Base-by-base conservation (phyloP, 2,329 filamentous ascomycete species). In the Hypoxylon sp. region DNA sequence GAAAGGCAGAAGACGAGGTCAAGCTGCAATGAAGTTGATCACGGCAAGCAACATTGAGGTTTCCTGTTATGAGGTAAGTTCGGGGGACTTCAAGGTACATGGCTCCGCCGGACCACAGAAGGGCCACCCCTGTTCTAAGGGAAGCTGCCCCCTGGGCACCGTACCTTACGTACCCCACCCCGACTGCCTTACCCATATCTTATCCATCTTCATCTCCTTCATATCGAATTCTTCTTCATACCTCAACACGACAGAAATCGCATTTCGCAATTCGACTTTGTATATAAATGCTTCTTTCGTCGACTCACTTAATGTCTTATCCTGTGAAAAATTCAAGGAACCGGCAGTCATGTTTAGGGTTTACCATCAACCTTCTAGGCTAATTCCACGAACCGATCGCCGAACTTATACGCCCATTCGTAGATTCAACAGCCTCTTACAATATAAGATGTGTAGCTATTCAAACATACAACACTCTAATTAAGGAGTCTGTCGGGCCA, bases 71-170 rank as follows among this genome's bases (percentile, higher is more conserved):
- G 24, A 27, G 24, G 44, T 35, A 51, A 57, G 42, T 57, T 57
- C n/a, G 19, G 44, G 57, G 13, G 8, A 35, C 31, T 17, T 19
- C n/a, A 7, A 39, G 15, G 52, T 19, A 50, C 19, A 10, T 44
- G 19, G 17, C 19, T 48, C 2, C 10, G 39, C 13, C 11, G 3
- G 37, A 39, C 3, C 37, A 54, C 42, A 46, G 29, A 47, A 53
- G 39, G 51, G 19, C 13, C 42, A 50, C 53, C 57, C 57, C 48
- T 60, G 57, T 51, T 29, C 42, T 37, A 2, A 2, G 13, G 50
- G 10, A n/a, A 44, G 37, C 21, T 39, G 29, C 56, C 56, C 56
- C 56, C 24, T 27, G 24, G 24, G 24, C 3, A 27, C 24, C 24
- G 24, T 27, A 27, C 24, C 24, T 3, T 27, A 27, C 32, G 32